These are phyloP conservation scores for Paspalum vaginatum DNA, from an alignment of 176 grass and related monocot species.

Conservation along the genomic window DNA sequence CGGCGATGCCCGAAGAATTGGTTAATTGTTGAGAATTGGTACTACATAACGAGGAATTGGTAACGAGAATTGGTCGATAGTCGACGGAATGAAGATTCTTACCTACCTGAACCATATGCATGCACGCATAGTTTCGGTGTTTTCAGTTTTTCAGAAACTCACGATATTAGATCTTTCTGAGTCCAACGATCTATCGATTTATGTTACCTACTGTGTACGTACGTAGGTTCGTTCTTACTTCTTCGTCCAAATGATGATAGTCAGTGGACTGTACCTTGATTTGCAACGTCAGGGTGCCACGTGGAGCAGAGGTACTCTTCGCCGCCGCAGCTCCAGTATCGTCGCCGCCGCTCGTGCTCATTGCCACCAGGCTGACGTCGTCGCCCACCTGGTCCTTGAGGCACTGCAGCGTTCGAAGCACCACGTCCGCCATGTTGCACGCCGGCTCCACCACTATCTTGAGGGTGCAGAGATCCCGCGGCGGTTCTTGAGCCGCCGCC, in stretches of 20 bases:
- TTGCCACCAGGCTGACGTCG: conserved; percentile 51
- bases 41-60: too few species aligned
- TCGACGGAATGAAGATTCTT: too few species aligned
- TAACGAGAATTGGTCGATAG: too few species aligned
- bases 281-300: conserved; percentile 45
- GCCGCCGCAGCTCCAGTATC: neutral
- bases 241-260: neutral
- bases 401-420: conserved; percentile 55
- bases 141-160: too few species aligned
- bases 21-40: too few species aligned
- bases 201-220: too few species aligned
- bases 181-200: too few species aligned
- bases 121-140: too few species aligned
- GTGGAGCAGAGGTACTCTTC: neutral
- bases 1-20: too few species aligned
- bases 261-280: conserved; percentile 43
- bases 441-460: conserved; percentile 42
- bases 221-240: too few species aligned
- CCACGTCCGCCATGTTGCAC: conserved; percentile 49
- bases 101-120: too few species aligned
- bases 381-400: conserved; percentile 48
- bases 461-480: conserved; percentile 40
- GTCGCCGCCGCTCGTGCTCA: conserved; percentile 38
- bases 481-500: neutral
- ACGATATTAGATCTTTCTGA: too few species aligned